Evolutionary conservation across 2,329 filamentous ascomycete species (phyloP).

Genomic region (Monosporascus sp.): DNA sequence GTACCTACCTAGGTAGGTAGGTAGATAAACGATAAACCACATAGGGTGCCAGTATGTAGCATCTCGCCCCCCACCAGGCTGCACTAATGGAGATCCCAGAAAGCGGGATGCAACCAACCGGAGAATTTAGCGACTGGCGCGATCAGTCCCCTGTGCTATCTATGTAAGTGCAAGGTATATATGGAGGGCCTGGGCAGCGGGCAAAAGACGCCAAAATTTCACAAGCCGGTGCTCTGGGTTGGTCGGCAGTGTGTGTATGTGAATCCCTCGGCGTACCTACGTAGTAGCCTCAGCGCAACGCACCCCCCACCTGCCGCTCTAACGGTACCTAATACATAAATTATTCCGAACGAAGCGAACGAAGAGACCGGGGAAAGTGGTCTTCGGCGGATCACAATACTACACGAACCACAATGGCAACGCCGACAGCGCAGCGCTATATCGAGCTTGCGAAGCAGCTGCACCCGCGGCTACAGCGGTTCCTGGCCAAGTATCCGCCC

Average conservation of each 20-base stretch:
- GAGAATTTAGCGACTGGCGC: slow-evolving; percentile 8
- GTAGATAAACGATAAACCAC: too few relatives aligned
- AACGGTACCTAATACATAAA: too few relatives aligned
- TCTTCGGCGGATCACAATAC: too few relatives aligned
- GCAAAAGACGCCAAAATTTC: background rate
- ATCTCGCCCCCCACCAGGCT: too few relatives aligned
- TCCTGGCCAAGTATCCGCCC: slow-evolving; percentile 88
- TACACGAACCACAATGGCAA: slow-evolving; percentile 6
- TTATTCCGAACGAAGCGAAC: too few relatives aligned
- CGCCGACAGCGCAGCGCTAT: slow-evolving; percentile 25
- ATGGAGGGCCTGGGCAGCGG: background rate
- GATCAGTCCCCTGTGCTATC: background rate
- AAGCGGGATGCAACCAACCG: slow-evolving; percentile 9
- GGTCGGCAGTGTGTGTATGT: background rate
- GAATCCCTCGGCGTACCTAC: too few relatives aligned
- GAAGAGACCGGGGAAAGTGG: too few relatives aligned
- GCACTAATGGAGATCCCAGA: too few relatives aligned
- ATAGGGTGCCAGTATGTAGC: too few relatives aligned
- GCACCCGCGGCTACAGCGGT: slow-evolving; percentile 71
- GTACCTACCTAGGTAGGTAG: too few relatives aligned
- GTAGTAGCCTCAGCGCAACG: too few relatives aligned
- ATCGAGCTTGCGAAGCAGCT: slow-evolving; percentile 64
- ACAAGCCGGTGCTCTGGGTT: background rate
- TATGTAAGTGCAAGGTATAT: background rate
- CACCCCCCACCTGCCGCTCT: too few relatives aligned